These are phyloP conservation scores for Alternaria sp. DNA, from an alignment of 2,329 filamentous ascomycete species.

Conservation along the genomic window DNA sequence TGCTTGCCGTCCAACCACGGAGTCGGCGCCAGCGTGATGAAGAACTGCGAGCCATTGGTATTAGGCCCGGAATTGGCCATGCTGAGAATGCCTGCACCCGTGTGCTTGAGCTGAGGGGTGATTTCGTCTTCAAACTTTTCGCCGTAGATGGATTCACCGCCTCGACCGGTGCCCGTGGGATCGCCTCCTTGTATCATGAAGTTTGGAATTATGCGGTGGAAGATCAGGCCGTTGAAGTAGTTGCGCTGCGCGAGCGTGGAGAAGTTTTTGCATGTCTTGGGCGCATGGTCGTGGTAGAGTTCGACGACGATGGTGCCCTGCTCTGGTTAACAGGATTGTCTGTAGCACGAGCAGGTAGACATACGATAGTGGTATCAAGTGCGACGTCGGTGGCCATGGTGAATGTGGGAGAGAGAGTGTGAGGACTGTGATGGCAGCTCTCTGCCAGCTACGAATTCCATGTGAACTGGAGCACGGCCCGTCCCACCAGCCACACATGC, in stretches of 20 bases:
- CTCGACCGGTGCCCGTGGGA: conserved; percentile 90
- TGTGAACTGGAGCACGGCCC: conserved; percentile 15
- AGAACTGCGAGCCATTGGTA: conserved; percentile 96
- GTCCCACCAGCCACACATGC: conserved; percentile 13
- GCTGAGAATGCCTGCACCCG: conserved; percentile 88
- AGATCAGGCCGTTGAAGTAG: conserved; percentile 86
- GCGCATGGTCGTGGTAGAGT: conserved; percentile 88
- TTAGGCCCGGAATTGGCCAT: conserved; percentile 97
- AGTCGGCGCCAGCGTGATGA: conserved; percentile 91
- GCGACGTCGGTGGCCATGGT: conserved; percentile 69
- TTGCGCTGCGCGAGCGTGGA: conserved; percentile 77
- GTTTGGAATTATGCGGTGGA: conserved; percentile 93
- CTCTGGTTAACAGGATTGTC: conserved; percentile 2
- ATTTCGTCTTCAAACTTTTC: conserved; percentile 97
- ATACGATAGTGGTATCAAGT: conserved; percentile 69
- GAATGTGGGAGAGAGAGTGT: conserved; percentile 17
- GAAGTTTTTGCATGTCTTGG: conserved; percentile 91
- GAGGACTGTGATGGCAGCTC: conserved; percentile 33
- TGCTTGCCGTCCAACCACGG: conserved; percentile 98
- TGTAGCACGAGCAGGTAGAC: rapidly evolving
- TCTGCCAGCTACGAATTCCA: conserved; percentile 10
- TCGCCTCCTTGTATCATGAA: conserved; percentile 98
- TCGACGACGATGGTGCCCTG: conserved; percentile 87
- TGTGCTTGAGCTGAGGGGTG: conserved; percentile 78
- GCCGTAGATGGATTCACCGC: conserved; percentile 88